Base-by-base conservation (phyloP, 148 eudicot species). In the Salicornia ramosissima region DNA sequence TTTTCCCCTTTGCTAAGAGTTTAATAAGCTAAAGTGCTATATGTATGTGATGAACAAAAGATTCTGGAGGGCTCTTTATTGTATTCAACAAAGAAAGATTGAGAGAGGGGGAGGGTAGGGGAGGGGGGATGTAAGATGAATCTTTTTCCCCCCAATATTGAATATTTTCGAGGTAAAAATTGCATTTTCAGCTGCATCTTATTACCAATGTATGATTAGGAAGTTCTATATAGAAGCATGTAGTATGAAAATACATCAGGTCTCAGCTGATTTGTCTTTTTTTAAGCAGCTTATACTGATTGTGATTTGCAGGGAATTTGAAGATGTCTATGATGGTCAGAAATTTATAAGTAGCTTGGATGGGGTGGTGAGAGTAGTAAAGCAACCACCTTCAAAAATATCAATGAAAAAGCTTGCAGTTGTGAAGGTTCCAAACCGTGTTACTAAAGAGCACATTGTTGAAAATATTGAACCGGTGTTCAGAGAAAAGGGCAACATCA, bases 351-450 rank as follows among this genome's bases (percentile, higher is more conserved):
- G 68, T 28, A 94, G 92, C 84, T 80, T 94, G 51, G 84, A 94
- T 59, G 97, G 98, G 33, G 82, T 90, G 47, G 92, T 94, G n/a
- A 94, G 70, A 81, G 96, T 94, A 45, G 84, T 83, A 33, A 83
- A 82, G 78, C 64, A 86, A 52, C 85, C 79, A 62, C 89, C 96
- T 55, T 63, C 87, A 22, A 70, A 75, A 64, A 50, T 88, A 74
- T 79, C 93, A 75, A 40, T 85, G 19, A 77, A 73, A 51, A 80
- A 90, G 59, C 84, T 90, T 71, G 92, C 90, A 25, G 96, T 94
- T 25, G 90, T 90, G 26, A 94, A 78, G 80, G 87, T 94, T 74
- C 96, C 97, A 3, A 87, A 85, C 69, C 89, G 89, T 36, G 96
- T 94, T 36, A 87, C 89, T 3, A 85, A 90, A 68, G 85, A 80